Evolutionary conservation across 2,329 filamentous ascomycete genomes (phyloP).

Genomic region (Blumeria hordei): DNA sequence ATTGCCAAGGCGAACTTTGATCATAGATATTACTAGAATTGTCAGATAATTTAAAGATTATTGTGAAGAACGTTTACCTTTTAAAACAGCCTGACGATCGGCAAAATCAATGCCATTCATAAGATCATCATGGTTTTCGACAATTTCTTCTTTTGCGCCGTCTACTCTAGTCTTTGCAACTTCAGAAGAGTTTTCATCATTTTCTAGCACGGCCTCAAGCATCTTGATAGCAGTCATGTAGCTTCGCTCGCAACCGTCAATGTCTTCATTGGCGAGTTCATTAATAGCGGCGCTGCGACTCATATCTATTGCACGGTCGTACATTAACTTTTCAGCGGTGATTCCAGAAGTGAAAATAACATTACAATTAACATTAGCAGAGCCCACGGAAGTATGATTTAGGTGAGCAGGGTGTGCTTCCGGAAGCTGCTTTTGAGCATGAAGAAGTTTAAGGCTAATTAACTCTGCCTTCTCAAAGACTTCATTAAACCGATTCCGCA

Average conservation of each 20-base stretch:
- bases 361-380: conserved; percentile 39
- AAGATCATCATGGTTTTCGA: conserved; percentile 20
- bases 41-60: conserved; percentile 9
- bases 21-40: conserved; percentile 34
- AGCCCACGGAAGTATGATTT: conserved; percentile 37
- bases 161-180: conserved; percentile 17
- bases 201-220: conserved; percentile 82
- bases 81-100: conserved; percentile 48
- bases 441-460: conserved; percentile 66
- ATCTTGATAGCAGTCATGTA: conserved; percentile 86
- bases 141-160: conserved; percentile 20
- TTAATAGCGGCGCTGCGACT: conserved; percentile 83
- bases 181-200: conserved; percentile 35
- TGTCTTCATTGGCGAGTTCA: conserved; percentile 77
- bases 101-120: conserved; percentile 36
- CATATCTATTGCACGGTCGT: conserved; percentile 92
- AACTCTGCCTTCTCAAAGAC: conserved; percentile 90
- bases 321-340: conserved; percentile 93
- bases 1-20: conserved; percentile 27
- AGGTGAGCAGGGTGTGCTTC: conserved; percentile 71
- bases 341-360: conserved; percentile 71
- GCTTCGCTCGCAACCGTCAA: conserved; percentile 69
- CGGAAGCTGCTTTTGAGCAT: conserved; percentile 65
- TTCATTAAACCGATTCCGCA: conserved; percentile 83
- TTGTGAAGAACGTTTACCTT: conserved; percentile 27